Conservation (phyloP, 2,329 filamentous ascomycete species). For the Karstenula rhodostoma region DNA sequence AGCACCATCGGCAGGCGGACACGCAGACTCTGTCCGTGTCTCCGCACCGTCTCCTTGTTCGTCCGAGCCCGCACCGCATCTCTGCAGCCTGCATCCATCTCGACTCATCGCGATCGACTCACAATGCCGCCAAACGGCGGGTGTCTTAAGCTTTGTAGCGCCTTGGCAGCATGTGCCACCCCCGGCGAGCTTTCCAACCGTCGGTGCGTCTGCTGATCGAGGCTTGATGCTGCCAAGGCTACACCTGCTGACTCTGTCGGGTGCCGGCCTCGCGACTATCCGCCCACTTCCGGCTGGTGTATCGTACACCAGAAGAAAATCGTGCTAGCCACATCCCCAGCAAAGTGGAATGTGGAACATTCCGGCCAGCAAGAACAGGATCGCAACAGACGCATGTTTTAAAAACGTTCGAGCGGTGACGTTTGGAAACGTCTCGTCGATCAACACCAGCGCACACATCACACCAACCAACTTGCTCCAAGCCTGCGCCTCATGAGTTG, state of each 20-base stretch:
- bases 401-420: not conserved
- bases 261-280: conserved; percentile 10
- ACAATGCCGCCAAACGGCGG: conserved; percentile 8
- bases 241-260: conserved; percentile 2
- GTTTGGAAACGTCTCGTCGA: not conserved
- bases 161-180: conserved; percentile 16
- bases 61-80: conserved; percentile 6
- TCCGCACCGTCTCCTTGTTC: conserved; percentile 5
- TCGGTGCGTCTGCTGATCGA: conserved; percentile 18
- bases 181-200: conserved; percentile 12
- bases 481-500: conserved; percentile 1
- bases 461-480: not conserved
- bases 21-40: not conserved
- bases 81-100: too few relatives aligned
- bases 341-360: conserved; percentile 3
- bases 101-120: conserved; percentile 23
- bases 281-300: conserved; percentile 9
- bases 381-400: not conserved
- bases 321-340: not conserved
- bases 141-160: conserved; percentile 21
- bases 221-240: conserved; percentile 3
- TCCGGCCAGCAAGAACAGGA: not conserved
- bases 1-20: not conserved
- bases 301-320: not conserved
- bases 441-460: not conserved